A percentile compares a stretch with the other conserved stretches of the same genome.
phyloP scores from a whole-genome alignment of 345 rosid species.

The Geranium rotundifolium region DNA sequence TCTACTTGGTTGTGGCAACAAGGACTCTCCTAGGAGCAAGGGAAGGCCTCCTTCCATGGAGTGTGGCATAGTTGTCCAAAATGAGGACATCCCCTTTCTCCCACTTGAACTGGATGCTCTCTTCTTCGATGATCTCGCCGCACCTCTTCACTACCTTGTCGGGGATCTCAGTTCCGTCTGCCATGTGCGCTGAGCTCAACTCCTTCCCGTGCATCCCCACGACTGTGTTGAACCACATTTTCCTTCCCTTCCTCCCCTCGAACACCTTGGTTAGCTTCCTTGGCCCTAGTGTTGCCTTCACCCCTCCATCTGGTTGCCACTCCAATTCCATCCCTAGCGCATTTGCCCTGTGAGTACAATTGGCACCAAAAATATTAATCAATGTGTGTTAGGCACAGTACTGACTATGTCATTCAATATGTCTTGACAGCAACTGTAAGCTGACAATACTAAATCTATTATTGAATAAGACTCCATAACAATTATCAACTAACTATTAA shows the following conservation, averaged over 20 bases:
- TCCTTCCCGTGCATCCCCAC: constrained; percentile 62
- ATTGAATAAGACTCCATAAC: too few species aligned
- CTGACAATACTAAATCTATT: too few species aligned
- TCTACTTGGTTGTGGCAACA: constrained; percentile 51
- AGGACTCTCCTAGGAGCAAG: constrained; percentile 45
- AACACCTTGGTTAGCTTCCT: constrained; percentile 38
- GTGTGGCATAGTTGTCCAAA: constrained; percentile 50
- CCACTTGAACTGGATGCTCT: constrained; percentile 68
- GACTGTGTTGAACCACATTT: constrained; percentile 61
- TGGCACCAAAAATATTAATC: too few species aligned
- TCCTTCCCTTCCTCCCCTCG: constrained; percentile 53
- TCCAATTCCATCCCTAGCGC: constrained; percentile 49
- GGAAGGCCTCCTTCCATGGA: constrained; percentile 62
- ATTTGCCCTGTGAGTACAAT: constrained; percentile 29
- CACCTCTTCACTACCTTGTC: constrained; percentile 38
- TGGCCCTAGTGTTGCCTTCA: constrained; percentile 29
- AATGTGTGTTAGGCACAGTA: too few species aligned
- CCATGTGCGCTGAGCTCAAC: constrained; percentile 42
- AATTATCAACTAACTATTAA: too few species aligned
- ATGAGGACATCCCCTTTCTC: constrained; percentile 55
- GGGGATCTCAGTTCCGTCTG: constrained; percentile 48
- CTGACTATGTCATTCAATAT: too few species aligned
- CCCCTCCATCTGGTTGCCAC: constrained; percentile 45
- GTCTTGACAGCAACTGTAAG: too few species aligned
- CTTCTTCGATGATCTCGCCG: constrained; percentile 54